Percentiles rank a stretch among this genome's conserved stretches.
Evolutionary conservation across 768 basidiomycete species (phyloP).

Genomic region (Suillus occidentalis): DNA sequence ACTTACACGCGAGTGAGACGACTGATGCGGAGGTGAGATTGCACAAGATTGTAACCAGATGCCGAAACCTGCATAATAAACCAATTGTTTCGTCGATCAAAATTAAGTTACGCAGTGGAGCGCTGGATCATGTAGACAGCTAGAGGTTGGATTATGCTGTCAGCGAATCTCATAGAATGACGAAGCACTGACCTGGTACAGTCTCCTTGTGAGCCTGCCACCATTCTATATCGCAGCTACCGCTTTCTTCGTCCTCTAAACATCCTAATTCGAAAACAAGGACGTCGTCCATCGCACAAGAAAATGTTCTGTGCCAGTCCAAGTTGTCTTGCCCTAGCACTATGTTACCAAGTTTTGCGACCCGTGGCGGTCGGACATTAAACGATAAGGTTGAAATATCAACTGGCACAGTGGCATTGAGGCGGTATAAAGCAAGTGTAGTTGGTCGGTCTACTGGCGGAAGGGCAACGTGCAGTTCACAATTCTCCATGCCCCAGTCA

Average conservation of each 20-base stretch:
- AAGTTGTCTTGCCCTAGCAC: background rate
- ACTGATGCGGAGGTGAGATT: background rate
- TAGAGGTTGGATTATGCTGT: background rate
- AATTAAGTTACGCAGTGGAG: background rate
- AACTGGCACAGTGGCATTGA: background rate
- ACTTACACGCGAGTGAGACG: background rate
- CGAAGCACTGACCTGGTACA: background rate
- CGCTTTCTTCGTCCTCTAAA: background rate
- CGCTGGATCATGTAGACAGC: background rate
- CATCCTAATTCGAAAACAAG: background rate
- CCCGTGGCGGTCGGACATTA: background rate
- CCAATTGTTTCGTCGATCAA: background rate
- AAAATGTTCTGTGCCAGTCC: background rate
- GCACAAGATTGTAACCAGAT: background rate
- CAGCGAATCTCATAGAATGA: background rate
- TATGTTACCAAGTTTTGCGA: background rate
- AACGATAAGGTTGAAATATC: background rate
- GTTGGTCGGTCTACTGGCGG: background rate
- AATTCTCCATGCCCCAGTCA: constrained; percentile 1
- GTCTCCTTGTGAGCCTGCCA: background rate
- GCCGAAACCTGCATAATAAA: background rate
- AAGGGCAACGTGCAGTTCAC: background rate
- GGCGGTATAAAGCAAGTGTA: background rate
- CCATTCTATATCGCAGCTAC: background rate
- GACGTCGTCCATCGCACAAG: constrained; percentile 1